These are phyloP conservation scores for Lactifluus pinguis DNA, from an alignment of 768 basidiomycete species.

Conservation along the genomic window DNA sequence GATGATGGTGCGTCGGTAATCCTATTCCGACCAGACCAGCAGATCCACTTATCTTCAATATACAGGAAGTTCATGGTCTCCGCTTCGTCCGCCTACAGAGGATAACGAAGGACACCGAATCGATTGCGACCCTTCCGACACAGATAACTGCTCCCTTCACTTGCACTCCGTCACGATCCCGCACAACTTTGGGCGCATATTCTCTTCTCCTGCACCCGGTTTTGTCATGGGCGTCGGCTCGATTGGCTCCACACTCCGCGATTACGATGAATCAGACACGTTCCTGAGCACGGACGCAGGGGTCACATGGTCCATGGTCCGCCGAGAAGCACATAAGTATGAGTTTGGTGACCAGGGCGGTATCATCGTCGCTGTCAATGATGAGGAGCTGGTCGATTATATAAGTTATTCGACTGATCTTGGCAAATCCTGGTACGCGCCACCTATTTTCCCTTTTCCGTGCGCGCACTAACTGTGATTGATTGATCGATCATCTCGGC, in stretches of 20 bases:
- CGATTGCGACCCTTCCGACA: slow-evolving; percentile 49
- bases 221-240: slow-evolving; percentile 96
- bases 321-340: slow-evolving; percentile 76
- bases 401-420: slow-evolving; percentile 76
- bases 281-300: slow-evolving; percentile 91
- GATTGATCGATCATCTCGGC: background rate
- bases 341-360: slow-evolving; percentile 91
- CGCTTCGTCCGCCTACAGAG: slow-evolving; percentile 46
- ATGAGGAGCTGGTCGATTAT: slow-evolving; percentile 65
- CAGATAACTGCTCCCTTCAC: slow-evolving; percentile 70
- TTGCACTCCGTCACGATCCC: slow-evolving; percentile 87
- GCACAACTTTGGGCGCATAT: slow-evolving; percentile 90
- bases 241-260: slow-evolving; percentile 54
- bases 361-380: slow-evolving; percentile 72
- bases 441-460: background rate
- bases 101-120: slow-evolving; percentile 56
- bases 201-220: slow-evolving; percentile 92
- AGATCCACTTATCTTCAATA: background rate
- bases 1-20: slow-evolving; percentile 55
- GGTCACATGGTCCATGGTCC: slow-evolving; percentile 73
- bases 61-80: slow-evolving; percentile 64
- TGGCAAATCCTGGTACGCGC: slow-evolving; percentile 70
- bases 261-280: slow-evolving; percentile 85
- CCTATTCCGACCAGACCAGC: background rate
- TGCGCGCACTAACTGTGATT: background rate